These are phyloP conservation scores for Kodamaea ohmeri DNA, from an alignment of 1,139 yeast genomes.

Conservation along the genomic window DNA sequence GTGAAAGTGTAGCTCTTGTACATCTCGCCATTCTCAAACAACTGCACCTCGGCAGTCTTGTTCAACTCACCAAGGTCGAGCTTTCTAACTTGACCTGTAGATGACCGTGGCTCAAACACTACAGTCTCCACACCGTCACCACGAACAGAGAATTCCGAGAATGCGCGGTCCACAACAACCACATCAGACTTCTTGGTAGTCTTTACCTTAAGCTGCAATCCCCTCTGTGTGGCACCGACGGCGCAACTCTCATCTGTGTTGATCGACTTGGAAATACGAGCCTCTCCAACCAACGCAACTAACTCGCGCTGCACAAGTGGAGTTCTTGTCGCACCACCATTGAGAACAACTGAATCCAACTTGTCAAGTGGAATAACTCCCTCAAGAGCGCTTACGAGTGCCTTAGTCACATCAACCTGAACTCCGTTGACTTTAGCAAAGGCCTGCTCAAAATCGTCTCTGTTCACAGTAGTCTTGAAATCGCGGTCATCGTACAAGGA, in stretches of 20 bases:
- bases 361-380: slow-evolving; percentile 21
- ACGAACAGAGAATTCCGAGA: slow-evolving; percentile 31
- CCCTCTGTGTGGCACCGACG: slow-evolving; percentile 82
- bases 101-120: slow-evolving; percentile 45
- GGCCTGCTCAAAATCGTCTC: slow-evolving; percentile 74
- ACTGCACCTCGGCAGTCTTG: slow-evolving; percentile 38
- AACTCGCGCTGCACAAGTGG: slow-evolving; percentile 76
- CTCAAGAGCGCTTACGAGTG: slow-evolving; percentile 54
- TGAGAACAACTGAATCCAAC: slow-evolving; percentile 60
- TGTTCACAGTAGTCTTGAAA: slow-evolving; percentile 59
- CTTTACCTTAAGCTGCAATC: slow-evolving; percentile 49
- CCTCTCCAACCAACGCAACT: slow-evolving; percentile 54
- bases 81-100: slow-evolving; percentile 25
- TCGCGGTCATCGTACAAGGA: slow-evolving; percentile 69
- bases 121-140: slow-evolving; percentile 24
- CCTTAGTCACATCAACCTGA: slow-evolving; percentile 43
- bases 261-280: slow-evolving; percentile 74
- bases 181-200: slow-evolving; percentile 62
- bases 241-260: slow-evolving; percentile 97
- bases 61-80: slow-evolving; percentile 34
- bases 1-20: slow-evolving; percentile 37
- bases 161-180: slow-evolving; percentile 56
- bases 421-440: too few species aligned
- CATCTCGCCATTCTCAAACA: slow-evolving; percentile 55
- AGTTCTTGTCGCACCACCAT: slow-evolving; percentile 92